Evolutionary conservation across 208 protist genomes (phyloP).

Genomic region (Trypanosoma rangeli): DNA sequence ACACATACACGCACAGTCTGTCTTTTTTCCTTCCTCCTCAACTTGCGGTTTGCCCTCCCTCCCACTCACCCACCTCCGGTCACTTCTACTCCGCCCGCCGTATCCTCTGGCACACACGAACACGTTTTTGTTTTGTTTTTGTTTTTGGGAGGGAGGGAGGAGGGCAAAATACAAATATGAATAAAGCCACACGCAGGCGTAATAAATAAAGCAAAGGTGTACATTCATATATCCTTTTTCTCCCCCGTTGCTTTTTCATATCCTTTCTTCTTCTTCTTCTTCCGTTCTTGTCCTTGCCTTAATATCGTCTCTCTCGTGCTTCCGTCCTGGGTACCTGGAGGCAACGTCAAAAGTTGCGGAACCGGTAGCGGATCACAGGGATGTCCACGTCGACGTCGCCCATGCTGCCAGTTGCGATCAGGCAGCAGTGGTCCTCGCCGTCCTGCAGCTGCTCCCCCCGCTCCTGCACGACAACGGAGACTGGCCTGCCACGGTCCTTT

Average conservation of each 20-base stretch:
- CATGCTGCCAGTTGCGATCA: conserved; percentile 77
- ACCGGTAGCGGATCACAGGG: conserved; percentile 79
- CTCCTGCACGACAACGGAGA: conserved; percentile 60
- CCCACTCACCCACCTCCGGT: too few relatives aligned
- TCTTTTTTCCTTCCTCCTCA: background rate
- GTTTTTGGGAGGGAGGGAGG: too few relatives aligned
- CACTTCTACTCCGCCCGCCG: background rate
- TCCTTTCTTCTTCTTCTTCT: background rate
- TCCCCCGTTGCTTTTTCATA: background rate
- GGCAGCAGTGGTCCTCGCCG: conserved; percentile 67
- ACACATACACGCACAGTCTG: too few relatives aligned
- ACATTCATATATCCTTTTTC: background rate
- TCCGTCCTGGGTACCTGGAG: background rate
- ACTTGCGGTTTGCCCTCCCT: background rate
- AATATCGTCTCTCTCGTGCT: background rate
- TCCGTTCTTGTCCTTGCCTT: background rate
- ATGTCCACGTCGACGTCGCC: conserved; percentile 81
- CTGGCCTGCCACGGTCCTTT: conserved; percentile 60
- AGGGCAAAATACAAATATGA: background rate
- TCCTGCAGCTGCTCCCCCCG: conserved; percentile 56
- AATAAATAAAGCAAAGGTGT: conserved; percentile 4
- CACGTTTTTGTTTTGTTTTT: background rate
- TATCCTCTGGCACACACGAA: background rate
- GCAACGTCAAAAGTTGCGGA: conserved; percentile 39
- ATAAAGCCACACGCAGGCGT: background rate